A percentile compares a stretch with the other conserved stretches of the same genome.
Evolutionary conservation across 768 basidiomycete genomes (phyloP).

Genomic region (Megacollybia marginata): DNA sequence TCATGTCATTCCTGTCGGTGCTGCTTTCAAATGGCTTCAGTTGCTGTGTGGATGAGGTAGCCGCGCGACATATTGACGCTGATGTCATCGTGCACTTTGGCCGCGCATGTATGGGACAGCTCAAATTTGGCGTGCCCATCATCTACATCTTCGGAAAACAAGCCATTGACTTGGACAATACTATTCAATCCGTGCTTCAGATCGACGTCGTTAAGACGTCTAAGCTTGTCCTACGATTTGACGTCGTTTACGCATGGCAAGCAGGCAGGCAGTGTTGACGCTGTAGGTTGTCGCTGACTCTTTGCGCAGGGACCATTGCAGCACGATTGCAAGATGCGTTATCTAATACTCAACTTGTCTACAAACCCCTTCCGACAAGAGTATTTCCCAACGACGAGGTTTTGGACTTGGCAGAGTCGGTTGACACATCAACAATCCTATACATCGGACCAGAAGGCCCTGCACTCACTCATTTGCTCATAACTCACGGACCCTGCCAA

Average conservation of each 20-base stretch:
- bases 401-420: background rate
- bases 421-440: conserved; percentile 22
- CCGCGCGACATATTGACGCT: conserved; percentile 89
- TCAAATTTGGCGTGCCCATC: conserved; percentile 77
- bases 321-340: conserved; percentile 18
- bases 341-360: conserved; percentile 24
- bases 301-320: conserved; percentile 24
- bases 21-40: conserved; percentile 28
- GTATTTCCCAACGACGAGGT: conserved; percentile 6
- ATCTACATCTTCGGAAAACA: conserved; percentile 87
- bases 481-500: conserved; percentile 64
- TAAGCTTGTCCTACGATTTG: conserved; percentile 53
- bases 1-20: conserved; percentile 2
- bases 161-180: conserved; percentile 47
- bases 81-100: conserved; percentile 93
- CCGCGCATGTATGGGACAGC: conserved; percentile 93
- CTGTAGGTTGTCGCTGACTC: too few relatives aligned
- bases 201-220: conserved; percentile 23
- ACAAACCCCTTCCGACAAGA: conserved; percentile 25
- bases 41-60: conserved; percentile 95
- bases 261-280: conserved; percentile 36
- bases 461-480: conserved; percentile 74
- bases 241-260: conserved; percentile 69
- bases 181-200: conserved; percentile 32
- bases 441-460: conserved; percentile 78